A percentile compares a stretch with the other conserved stretches of the same genome.
These are phyloP conservation scores for Yarrowia sp. DNA, from an alignment of 805 yeast species.

Conservation along the genomic window DNA sequence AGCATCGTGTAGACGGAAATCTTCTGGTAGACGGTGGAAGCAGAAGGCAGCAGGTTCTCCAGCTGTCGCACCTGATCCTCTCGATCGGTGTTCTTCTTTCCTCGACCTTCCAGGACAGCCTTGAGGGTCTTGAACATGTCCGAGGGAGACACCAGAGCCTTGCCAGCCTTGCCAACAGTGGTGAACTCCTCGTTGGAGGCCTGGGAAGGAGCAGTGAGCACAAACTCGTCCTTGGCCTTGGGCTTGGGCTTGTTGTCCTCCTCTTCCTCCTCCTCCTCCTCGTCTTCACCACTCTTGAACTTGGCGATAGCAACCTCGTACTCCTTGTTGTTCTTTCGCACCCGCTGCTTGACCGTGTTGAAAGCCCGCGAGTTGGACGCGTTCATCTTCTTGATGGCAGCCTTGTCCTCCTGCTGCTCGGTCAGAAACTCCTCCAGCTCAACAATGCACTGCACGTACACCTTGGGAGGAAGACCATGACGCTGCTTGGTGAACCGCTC, in stretches of 20 bases:
- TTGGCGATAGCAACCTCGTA: constrained; percentile 55
- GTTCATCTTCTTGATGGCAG: constrained; percentile 61
- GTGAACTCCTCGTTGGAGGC: constrained; percentile 37
- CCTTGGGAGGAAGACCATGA: constrained; percentile 65
- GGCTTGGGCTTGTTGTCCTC: constrained; percentile 32
- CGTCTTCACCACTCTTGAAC: constrained; percentile 52
- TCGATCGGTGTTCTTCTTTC: constrained; percentile 89
- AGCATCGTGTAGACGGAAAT: constrained; percentile 75
- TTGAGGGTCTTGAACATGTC: constrained; percentile 70
- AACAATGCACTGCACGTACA: constrained; percentile 64
- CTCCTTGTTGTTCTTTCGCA: constrained; percentile 74
- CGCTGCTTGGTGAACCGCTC: constrained; percentile 69
- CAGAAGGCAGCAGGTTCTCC: constrained; percentile 53
- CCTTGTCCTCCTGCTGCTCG: constrained; percentile 51
- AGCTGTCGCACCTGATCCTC: constrained; percentile 69
- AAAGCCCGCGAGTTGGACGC: constrained; percentile 81
- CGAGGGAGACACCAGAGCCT: constrained; percentile 38
- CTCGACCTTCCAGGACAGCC: constrained; percentile 80
- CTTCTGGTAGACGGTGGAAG: constrained; percentile 65
- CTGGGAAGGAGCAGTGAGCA: constrained; percentile 35
- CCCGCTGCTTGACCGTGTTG: constrained; percentile 83
- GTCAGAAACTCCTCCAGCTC: constrained; percentile 66
- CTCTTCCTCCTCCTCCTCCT: constrained; percentile 49
- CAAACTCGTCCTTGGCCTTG: constrained; percentile 33
- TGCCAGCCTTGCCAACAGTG: constrained; percentile 43